Conservation (phyloP, 352 stramenopile species). For the Pseudoperonospora humuli region DNA sequence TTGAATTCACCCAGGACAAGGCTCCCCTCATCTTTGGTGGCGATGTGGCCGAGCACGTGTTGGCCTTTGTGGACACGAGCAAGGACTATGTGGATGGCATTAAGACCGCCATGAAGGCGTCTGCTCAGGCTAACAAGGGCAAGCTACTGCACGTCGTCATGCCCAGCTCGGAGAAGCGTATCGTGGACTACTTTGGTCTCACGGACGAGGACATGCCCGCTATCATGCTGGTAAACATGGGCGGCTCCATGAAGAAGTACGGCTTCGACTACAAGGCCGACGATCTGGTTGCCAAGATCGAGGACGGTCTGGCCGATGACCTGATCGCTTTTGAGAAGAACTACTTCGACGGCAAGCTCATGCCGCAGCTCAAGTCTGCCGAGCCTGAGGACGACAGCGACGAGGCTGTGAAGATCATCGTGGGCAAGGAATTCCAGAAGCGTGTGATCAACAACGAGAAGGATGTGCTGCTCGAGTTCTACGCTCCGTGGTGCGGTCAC, state of each 20-base stretch:
- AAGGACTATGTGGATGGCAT: slow-evolving; percentile 59
- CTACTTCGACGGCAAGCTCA: slow-evolving; percentile 84
- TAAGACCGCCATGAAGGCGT: slow-evolving; percentile 47
- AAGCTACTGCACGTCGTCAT: slow-evolving; percentile 88
- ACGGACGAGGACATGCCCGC: slow-evolving; percentile 80
- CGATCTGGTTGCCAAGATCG: slow-evolving; percentile 68
- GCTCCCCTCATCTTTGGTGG: slow-evolving; percentile 88
- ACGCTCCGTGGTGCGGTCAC: slow-evolving; percentile 89
- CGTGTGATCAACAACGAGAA: slow-evolving; percentile 84
- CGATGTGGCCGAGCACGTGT: slow-evolving; percentile 79
- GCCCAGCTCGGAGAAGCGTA: slow-evolving; percentile 77
- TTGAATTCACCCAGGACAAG: slow-evolving; percentile 87
- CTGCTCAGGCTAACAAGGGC: slow-evolving; percentile 75
- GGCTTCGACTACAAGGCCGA: slow-evolving; percentile 63
- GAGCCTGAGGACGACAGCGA: slow-evolving; percentile 82
- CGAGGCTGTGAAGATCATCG: slow-evolving; percentile 88
- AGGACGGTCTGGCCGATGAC: slow-evolving; percentile 34
- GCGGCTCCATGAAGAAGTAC: slow-evolving; percentile 91
- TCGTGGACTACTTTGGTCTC: slow-evolving; percentile 92
- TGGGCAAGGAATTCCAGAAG: slow-evolving; percentile 88
- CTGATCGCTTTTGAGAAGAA: slow-evolving; percentile 68
- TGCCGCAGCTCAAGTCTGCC: slow-evolving; percentile 90
- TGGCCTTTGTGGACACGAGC: slow-evolving; percentile 76
- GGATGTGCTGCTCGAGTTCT: slow-evolving; percentile 90
- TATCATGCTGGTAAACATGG: slow-evolving; percentile 88